These are phyloP conservation scores for Podila minutissima DNA, from an alignment of 192 early-diverging fungal species.

Conservation along the genomic window DNA sequence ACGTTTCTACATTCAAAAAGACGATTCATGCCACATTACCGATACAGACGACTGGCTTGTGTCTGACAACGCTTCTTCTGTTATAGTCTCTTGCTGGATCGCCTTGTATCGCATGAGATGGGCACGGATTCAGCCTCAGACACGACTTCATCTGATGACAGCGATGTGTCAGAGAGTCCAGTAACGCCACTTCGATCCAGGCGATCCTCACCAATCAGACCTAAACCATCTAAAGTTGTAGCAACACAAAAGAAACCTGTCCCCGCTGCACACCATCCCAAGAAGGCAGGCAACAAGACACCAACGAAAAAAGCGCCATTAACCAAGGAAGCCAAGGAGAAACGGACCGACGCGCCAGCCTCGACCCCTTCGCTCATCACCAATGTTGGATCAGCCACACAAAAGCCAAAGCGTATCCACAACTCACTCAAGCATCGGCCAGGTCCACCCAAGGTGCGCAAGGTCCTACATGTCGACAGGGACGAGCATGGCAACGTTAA, in stretches of 20 bases:
- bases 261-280: neutral
- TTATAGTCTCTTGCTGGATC: constrained; percentile 33
- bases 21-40: too few relatives aligned
- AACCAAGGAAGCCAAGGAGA: constrained; percentile 7
- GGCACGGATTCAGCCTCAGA: constrained; percentile 19
- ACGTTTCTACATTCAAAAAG: neutral
- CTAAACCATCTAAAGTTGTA: neutral
- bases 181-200: constrained; percentile 2
- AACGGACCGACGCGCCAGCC: neutral
- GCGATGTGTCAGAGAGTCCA: constrained; percentile 21
- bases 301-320: neutral
- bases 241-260: too few relatives aligned
- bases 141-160: constrained; percentile 23
- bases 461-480: constrained; percentile 45
- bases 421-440: constrained; percentile 31
- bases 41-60: too few relatives aligned
- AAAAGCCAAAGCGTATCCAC: constrained; percentile 42
- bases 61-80: neutral
- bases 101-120: constrained; percentile 11
- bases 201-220: neutral
- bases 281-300: constrained; percentile 10
- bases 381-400: constrained; percentile 36
- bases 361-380: constrained; percentile 44
- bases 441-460: constrained; percentile 16
- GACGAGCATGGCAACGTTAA: constrained; percentile 76